Base-by-base conservation (phyloP, 352 stramenopile genomes). In the Halophytophthora batemanensis region DNA sequence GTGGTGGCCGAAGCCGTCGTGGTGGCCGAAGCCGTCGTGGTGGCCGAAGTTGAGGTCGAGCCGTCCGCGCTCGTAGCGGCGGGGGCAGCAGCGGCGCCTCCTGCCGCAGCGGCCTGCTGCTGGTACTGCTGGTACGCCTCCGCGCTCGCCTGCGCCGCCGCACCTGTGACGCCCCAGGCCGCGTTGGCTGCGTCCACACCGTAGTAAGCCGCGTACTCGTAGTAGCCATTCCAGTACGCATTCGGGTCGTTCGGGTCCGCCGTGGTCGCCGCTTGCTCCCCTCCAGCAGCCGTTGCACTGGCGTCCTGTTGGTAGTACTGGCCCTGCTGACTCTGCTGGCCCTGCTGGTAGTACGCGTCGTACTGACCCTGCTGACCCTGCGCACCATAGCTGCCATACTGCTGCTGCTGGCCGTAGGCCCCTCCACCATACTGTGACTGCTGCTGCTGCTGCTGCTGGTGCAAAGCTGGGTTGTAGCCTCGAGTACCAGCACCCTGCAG, bases 151-250 rank as follows among this genome's bases (percentile, higher is more conserved):
- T 85, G 60, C 5, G 82, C 80, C 11, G 82, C 82, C 19, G 76
- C 81, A 18, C 82, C 80, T 0, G 84, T 93, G 14, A 94, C 82
- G 18, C 85, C 85, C 85, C 85, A 95, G 0, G 85, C 85, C 6
- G 76, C 77, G 35, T 93, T 93, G 3, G 85, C 85, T 1, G 82
- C 85, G 45, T 95, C 82, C 40, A 93, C 76, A 6, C 85, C 85
- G 38, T 95, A 95, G 61, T 95, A 95, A 6, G 82, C 85, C 15
- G 85, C 85, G 45, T 95, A 95, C 50, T 93, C 85, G 63, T 95
- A 93, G 52, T 87, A 95, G 13, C 85, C 85, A 28, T 93, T 93
- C 85, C 85, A 95, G 54, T 93, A 95, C 3, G 84, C 78, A 54
- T 95, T 93, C 44, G 82, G 84, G 47, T 95, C 85, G 47, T 93